These are phyloP conservation scores for Tetracladium marchalianum DNA, from an alignment of 495 filamentous ascomycete genomes.

Conservation along the genomic window DNA sequence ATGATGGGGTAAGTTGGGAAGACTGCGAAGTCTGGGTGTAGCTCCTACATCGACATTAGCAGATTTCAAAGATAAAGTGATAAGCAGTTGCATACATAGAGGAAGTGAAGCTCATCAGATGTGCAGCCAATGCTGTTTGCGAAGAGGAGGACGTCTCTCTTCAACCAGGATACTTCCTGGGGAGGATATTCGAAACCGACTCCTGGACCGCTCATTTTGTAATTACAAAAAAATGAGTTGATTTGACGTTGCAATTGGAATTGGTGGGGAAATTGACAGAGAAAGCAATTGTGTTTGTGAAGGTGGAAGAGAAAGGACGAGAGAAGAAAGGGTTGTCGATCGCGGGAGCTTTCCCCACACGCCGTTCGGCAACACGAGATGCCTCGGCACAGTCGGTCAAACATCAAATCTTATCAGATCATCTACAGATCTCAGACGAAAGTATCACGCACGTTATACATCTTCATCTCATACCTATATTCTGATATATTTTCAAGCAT, in stretches of 20 bases:
- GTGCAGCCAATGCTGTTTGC: conserved; percentile 79
- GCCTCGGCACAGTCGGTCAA: conserved; percentile 1
- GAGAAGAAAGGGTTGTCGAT: not conserved
- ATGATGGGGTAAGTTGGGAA: conserved; percentile 85
- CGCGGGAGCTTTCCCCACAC: conserved; percentile 10
- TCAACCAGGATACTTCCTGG: conserved; percentile 67
- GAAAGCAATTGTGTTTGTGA: not conserved
- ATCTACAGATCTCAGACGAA: too few species aligned
- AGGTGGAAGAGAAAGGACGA: not conserved
- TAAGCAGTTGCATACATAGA: conserved; percentile 55
- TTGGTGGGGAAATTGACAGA: not conserved
- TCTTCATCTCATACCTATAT: too few species aligned
- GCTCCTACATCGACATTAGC: conserved; percentile 44
- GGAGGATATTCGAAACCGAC: conserved; percentile 70
- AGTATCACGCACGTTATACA: too few species aligned
- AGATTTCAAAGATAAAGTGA: not conserved
- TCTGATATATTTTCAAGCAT: too few species aligned
- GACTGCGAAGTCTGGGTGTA: conserved; percentile 70
- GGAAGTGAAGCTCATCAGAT: conserved; percentile 80
- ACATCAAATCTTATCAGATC: too few species aligned
- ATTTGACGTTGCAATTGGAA: conserved; percentile 1
- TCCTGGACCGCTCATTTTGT: conserved; percentile 39
- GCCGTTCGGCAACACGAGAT: conserved; percentile 1
- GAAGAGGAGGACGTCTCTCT: conserved; percentile 79
- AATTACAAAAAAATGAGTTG: not conserved